These are phyloP conservation scores for Arthrobotrys pseudoclavata DNA, from an alignment of 2,329 filamentous ascomycete species.

Conservation along the genomic window DNA sequence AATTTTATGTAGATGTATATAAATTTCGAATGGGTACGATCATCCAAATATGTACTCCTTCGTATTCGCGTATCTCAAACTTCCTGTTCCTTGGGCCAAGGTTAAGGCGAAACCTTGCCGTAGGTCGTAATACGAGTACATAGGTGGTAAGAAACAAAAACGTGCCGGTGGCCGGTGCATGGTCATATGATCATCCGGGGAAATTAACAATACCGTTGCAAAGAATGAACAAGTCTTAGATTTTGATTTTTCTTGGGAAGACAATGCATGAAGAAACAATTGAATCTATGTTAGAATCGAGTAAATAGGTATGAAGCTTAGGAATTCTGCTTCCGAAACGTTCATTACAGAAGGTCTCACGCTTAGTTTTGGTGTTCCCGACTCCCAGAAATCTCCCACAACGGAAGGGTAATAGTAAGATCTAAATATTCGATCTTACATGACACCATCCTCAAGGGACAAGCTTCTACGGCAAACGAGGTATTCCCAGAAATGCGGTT, in stretches of 20 bases:
- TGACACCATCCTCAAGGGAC: slow-evolving; percentile 46
- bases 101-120: background rate
- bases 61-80: slow-evolving; percentile 16
- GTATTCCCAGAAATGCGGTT: slow-evolving; percentile 7
- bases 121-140: too few relatives aligned
- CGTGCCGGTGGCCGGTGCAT: background rate
- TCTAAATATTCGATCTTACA: slow-evolving; percentile 33
- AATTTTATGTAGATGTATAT: slow-evolving; percentile 13
- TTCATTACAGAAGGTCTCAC: slow-evolving; percentile 16
- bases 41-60: slow-evolving; percentile 2
- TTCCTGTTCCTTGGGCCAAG: slow-evolving; percentile 5
- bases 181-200: background rate
- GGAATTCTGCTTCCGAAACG: background rate
- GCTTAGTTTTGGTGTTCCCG: background rate
- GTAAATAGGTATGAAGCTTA: too few relatives aligned
- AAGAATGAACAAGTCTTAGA: background rate
- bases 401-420: slow-evolving; percentile 25
- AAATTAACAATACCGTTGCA: too few relatives aligned
- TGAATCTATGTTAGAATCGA: too few relatives aligned
- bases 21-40: background rate
- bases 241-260: background rate
- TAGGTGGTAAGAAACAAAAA: too few relatives aligned
- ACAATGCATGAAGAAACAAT: too few relatives aligned
- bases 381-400: slow-evolving; percentile 19
- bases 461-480: slow-evolving; percentile 1